Conservation (phyloP, 2,329 filamentous ascomycete genomes). For the Kalmusia sp. region DNA sequence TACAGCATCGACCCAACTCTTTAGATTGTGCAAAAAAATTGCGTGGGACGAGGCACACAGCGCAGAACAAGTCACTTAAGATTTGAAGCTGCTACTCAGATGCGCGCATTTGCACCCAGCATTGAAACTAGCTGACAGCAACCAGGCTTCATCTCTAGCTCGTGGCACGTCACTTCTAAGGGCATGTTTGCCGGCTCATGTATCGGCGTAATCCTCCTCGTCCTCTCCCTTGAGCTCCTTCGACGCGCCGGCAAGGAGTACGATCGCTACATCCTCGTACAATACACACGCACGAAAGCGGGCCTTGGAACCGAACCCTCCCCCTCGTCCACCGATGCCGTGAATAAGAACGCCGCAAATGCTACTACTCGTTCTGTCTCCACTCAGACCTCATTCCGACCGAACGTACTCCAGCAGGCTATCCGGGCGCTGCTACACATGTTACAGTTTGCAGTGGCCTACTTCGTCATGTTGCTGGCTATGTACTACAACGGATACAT, state of each 20-base stretch:
- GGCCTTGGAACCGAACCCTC: background rate
- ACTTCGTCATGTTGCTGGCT: slow-evolving; percentile 77
- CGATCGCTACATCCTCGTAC: slow-evolving; percentile 69
- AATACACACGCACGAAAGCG: slow-evolving; percentile 48
- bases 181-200: slow-evolving; percentile 83
- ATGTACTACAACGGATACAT: slow-evolving; percentile 77
- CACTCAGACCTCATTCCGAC: slow-evolving; percentile 49
- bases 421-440: slow-evolving; percentile 75
- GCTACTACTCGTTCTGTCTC: background rate
- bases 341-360: slow-evolving; percentile 13
- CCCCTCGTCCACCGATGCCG: slow-evolving; percentile 24
- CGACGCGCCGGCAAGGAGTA: slow-evolving; percentile 77
- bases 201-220: slow-evolving; percentile 78
- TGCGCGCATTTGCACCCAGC: background rate
- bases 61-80: too few relatives aligned
- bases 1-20: too few relatives aligned
- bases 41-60: background rate
- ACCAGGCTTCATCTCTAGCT: slow-evolving; percentile 67
- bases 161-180: slow-evolving; percentile 73
- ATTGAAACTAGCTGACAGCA: background rate
- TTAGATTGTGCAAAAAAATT: background rate
- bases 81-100: too few relatives aligned
- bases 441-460: slow-evolving; percentile 77
- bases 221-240: slow-evolving; percentile 74
- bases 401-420: slow-evolving; percentile 71